A percentile compares a stretch with the other conserved stretches of the same genome.
Conservation (phyloP, 2,329 filamentous ascomycete genomes). For the Fusarium cyanostomum region DNA sequence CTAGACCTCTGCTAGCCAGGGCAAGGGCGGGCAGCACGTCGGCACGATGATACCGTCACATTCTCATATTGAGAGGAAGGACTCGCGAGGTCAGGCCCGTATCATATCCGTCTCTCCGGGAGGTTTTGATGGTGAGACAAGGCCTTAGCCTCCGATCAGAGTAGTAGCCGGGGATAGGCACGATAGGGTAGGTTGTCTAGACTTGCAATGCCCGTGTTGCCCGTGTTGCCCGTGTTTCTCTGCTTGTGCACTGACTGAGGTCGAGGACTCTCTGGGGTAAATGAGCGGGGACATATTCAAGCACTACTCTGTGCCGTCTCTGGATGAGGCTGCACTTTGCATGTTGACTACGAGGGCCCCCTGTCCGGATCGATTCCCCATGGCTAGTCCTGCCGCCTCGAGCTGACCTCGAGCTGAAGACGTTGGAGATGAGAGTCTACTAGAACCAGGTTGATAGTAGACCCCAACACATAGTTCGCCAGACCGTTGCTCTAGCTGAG, state of each 20-base stretch:
- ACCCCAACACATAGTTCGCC: too few relatives aligned
- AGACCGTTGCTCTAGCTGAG: neutral
- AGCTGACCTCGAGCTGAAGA: slow-evolving; percentile 13
- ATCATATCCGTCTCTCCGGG: neutral
- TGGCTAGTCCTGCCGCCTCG: neutral
- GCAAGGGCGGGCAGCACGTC: neutral
- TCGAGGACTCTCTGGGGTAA: slow-evolving; percentile 9
- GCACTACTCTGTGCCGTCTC: too few relatives aligned
- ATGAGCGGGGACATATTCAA: neutral
- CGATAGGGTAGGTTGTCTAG: neutral
- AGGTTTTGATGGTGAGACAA: neutral
- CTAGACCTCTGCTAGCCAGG: neutral
- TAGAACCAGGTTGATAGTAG: neutral
- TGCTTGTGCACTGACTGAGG: neutral
- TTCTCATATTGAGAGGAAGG: neutral
- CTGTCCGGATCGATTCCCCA: neutral
- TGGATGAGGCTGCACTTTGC: slow-evolving; percentile 1
- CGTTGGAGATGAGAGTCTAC: neutral
- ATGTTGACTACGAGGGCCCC: slow-evolving; percentile 10
- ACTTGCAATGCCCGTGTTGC: neutral
- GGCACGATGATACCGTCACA: slow-evolving; percentile 20
- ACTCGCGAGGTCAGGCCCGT: slow-evolving; percentile 4
- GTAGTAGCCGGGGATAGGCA: neutral
- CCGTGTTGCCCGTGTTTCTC: neutral
- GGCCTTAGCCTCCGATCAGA: neutral